Percentiles rank a stretch among this genome's conserved stretches.
Evolutionary conservation across 768 basidiomycete genomes (phyloP).

Genomic region (Psilocybe cyanescens): DNA sequence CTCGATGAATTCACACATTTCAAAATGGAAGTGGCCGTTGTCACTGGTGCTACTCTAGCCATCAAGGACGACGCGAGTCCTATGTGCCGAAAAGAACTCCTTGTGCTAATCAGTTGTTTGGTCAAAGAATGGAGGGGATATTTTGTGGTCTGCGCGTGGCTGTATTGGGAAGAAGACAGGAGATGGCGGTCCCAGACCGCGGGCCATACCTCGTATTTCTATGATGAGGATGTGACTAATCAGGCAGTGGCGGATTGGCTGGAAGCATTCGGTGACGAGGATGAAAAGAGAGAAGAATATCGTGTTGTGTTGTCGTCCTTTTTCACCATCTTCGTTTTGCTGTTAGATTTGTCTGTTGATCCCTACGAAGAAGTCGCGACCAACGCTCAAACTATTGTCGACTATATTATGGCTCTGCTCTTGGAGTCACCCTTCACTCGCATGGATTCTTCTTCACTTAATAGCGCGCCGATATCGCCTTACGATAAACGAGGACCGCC

Average conservation of each 20-base stretch:
- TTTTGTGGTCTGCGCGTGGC: conserved; percentile 96
- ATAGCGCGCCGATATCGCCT: conserved; percentile 48
- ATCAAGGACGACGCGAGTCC: conserved; percentile 95
- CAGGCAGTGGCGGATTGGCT: conserved; percentile 82
- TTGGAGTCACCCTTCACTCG: conserved; percentile 87
- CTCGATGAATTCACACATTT: conserved; percentile 81
- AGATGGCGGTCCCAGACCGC: conserved; percentile 53
- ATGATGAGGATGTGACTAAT: conserved; percentile 74
- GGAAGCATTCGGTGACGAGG: conserved; percentile 67
- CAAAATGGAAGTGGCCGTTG: conserved; percentile 90
- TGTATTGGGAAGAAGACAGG: conserved; percentile 92
- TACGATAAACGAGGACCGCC: conserved; percentile 40
- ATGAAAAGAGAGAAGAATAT: conserved; percentile 73
- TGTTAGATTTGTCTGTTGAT: conserved; percentile 91
- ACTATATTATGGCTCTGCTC: conserved; percentile 90
- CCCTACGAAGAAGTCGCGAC: conserved; percentile 93
- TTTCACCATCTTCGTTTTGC: conserved; percentile 88
- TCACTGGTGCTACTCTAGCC: conserved; percentile 84
- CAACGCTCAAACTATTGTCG: conserved; percentile 87
- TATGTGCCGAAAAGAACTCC: conserved; percentile 93
- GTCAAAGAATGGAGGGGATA: conserved; percentile 97
- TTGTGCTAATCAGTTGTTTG: conserved; percentile 89
- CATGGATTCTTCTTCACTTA: conserved; percentile 69
- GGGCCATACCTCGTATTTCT: conserved; percentile 35
- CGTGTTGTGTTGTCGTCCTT: conserved; percentile 87